Evolutionary conservation across 2,329 filamentous ascomycete species (phyloP), one percentile per base, ranked within the genome.

Genomic region (Ophiosphaerella korrae): DNA sequence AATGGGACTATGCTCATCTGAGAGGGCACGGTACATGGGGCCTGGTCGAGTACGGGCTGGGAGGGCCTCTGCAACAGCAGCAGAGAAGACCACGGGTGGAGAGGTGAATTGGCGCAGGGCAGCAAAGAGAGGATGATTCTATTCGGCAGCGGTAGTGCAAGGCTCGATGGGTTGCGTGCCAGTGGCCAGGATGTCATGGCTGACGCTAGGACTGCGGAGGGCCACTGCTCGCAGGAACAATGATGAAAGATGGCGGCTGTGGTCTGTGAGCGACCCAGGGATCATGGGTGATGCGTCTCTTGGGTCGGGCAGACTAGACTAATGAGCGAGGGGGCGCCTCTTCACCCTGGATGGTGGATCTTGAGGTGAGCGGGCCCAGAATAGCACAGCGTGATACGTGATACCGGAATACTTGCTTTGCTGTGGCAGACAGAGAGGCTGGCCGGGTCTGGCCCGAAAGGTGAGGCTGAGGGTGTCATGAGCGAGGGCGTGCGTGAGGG

Each of bases 171-270:
- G 53, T 48, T 46, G 56, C 42, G 56, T 61, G 64, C 59, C 54
- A 67, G 46, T 50, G 51, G 44, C 53, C 55, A 51, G 63, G 53
- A 55, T 52, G 55, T 40, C 58, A 61, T 50, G 62, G 63, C 59
- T 58, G 63, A 52, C 66, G 68, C 68, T 66, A 55, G 64, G 69
- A 61, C 61, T 58, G 59, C 53, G 42, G 54, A 57, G 57, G 42
- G 62, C 50, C 18, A 53, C 61, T 54, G 59, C 49, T 59, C 63
- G 56, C 65, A 57, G 58, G 55, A 60, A 50, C 49, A 58, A 54
- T 63, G 52, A 48, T 64, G 48, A 63, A 62, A 58, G 60, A 58
- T 60, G 60, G 64, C 57, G 60, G 64, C 54, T 58, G 60, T 60
- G 62, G 61, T 61, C 57, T 61, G 61, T 63, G 56, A 62, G 60